phyloP scores from a whole-genome alignment of 805 yeast genomes.

The Yarrowia sp. region DNA sequence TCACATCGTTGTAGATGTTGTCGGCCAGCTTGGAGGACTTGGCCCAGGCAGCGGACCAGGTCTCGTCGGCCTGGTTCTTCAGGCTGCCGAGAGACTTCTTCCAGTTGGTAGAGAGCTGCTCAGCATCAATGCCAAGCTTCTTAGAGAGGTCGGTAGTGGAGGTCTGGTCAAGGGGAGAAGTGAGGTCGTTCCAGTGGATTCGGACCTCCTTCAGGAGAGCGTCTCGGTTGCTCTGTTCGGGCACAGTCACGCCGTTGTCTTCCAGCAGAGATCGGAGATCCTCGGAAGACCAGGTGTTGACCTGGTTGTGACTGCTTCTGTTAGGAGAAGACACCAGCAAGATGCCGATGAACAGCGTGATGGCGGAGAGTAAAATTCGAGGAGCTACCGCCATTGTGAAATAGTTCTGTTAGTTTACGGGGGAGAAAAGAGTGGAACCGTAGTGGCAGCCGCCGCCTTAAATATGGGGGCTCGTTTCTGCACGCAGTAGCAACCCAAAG shows the following conservation, averaged over 20 bases:
- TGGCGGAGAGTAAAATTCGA: constrained; percentile 32
- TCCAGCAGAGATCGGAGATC: constrained; percentile 35
- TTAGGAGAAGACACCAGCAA: constrained; percentile 32
- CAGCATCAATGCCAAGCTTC: constrained; percentile 21
- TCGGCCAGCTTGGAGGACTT: constrained; percentile 35
- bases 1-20: constrained; percentile 27
- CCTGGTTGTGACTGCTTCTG: constrained; percentile 16
- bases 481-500: constrained; percentile 37
- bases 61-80: constrained; percentile 37
- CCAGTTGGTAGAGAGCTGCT: constrained; percentile 36
- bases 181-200: constrained; percentile 39
- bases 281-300: constrained; percentile 26
- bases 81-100: constrained; percentile 19
- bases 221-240: constrained; percentile 24
- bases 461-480: constrained; percentile 9
- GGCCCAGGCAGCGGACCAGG: constrained; percentile 39
- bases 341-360: constrained; percentile 38
- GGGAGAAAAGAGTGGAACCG: constrained; percentile 1
- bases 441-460: constrained; percentile 20
- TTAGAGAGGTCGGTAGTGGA: constrained; percentile 14
- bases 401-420: neutral
- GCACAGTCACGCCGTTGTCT: constrained; percentile 35
- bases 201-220: constrained; percentile 32
- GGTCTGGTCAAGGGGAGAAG: constrained; percentile 37
- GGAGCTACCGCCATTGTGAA: constrained; percentile 39